Evolutionary conservation across 2,329 filamentous ascomycete genomes (phyloP), one percentile per base, ranked within the genome.

Genomic region (Cephalotrichum gorgonifer): DNA sequence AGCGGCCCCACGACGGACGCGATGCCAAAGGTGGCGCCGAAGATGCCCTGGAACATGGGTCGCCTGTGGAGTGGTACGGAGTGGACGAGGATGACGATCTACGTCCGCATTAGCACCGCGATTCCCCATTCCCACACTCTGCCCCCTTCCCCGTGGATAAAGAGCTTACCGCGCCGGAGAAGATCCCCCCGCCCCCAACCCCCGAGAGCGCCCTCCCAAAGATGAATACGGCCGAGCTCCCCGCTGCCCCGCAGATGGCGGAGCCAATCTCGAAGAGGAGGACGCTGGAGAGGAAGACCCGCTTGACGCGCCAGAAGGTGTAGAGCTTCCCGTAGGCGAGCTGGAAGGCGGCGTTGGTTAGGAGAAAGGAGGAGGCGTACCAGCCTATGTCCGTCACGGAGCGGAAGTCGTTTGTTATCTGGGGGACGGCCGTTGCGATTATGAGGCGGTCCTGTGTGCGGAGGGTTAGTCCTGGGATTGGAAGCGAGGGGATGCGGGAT

Each of bases 21-120:
- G 46, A 73, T 59, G 9, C 67, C 70, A 46, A 65, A 72, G 38
- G 71, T 65, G 27, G 61, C 64, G 8, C 63, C 64, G 22, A 72
- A 62, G 8, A 70, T 25, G 3, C 54, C 54, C 28, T 51, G 49
- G 38, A 51, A 55, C 20, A 52, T 28, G 3, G 54, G 53, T 51
- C 67, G 63, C 54, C 67, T 70, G 44, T 66, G 60, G 20, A 67
- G 60, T 23, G 65, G 69, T 11, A 67, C 67, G 49, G 54, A 55
- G 25, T 58, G 52, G 25, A 56, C 54, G 28, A 60, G 52, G 33
- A 58, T 50, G 30, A 53, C 52, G 9, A 64, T 43, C 2, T 48
- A 35, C 25, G 35, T 38, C 4, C n/a, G 9, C 23, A 7, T 43
- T 22, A 43, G 11, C 9, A 6, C 11, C 3, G 4, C 3, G 20